These are phyloP conservation scores for Beauveria sp. DNA, from an alignment of 2,329 filamentous ascomycete genomes.

Conservation along the genomic window DNA sequence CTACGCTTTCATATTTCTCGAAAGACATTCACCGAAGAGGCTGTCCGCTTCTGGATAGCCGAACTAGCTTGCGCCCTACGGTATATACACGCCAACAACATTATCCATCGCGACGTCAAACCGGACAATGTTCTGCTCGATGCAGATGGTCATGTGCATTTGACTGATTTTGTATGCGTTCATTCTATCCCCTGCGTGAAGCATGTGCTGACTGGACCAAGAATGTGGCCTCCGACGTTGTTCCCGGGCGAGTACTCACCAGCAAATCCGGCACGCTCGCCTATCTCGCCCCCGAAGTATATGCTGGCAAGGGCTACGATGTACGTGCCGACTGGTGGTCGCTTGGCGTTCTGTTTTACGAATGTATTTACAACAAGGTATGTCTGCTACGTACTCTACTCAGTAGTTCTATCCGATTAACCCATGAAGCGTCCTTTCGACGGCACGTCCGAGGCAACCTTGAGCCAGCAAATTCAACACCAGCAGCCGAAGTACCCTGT, in stretches of 20 bases:
- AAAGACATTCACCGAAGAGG: constrained; percentile 96
- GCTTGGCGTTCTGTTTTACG: constrained; percentile 93
- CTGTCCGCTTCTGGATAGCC: constrained; percentile 93
- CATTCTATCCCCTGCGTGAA: neutral
- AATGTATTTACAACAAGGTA: constrained; percentile 99
- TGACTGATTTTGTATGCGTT: constrained; percentile 84
- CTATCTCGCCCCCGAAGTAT: constrained; percentile 93
- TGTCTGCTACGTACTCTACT: constrained; percentile 16
- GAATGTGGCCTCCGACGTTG: constrained; percentile 95
- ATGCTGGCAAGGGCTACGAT: constrained; percentile 81
- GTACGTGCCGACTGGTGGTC: constrained; percentile 98
- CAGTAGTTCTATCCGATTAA: neutral
- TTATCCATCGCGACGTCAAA: constrained; percentile 87
- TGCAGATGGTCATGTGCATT: constrained; percentile 85
- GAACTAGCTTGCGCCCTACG: constrained; percentile 85
- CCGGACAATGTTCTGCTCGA: constrained; percentile 87
- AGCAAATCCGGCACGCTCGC: constrained; percentile 96
- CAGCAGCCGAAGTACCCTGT: constrained; percentile 76
- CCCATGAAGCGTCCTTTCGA: constrained; percentile 76
- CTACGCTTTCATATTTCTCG: constrained; percentile 94
- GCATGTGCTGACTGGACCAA: constrained; percentile 31
- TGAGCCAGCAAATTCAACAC: constrained; percentile 74
- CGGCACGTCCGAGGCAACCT: constrained; percentile 72
- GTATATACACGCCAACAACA: constrained; percentile 79
- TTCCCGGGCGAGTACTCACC: constrained; percentile 71